A percentile compares a stretch with the other conserved stretches of the same genome.
phyloP scores from a whole-genome alignment of 169 alveolate genomes.

The Eimeria sp. region DNA sequence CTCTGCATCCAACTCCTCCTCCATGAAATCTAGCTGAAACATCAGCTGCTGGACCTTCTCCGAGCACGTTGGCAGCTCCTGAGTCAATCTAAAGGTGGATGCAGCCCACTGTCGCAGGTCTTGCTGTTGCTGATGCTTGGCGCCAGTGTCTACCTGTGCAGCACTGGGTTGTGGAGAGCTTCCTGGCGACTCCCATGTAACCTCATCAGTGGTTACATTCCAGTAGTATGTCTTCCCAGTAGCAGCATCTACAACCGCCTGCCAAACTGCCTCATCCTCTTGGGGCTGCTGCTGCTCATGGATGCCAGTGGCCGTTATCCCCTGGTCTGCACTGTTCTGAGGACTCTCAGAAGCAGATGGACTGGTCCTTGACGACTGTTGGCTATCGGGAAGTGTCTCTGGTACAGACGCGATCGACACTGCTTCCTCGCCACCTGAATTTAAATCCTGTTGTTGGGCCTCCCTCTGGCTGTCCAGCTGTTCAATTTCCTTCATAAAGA shows the following conservation, averaged over 20 bases:
- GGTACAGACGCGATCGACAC: neutral
- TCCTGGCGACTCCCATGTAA: slow-evolving; percentile 61
- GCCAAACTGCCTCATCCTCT: slow-evolving; percentile 32
- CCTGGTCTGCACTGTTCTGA: neutral
- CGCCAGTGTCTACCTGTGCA: neutral
- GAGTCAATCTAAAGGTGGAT: slow-evolving; percentile 26
- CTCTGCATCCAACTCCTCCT: slow-evolving; percentile 62
- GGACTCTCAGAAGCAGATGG: neutral
- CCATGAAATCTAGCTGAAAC: slow-evolving; percentile 58
- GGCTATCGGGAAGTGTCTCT: neutral
- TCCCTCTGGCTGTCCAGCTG: slow-evolving; percentile 65
- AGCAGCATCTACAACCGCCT: slow-evolving; percentile 60
- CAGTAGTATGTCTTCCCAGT: slow-evolving; percentile 66
- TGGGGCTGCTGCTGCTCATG: neutral
- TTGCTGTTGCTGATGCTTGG: neutral
- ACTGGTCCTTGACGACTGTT: neutral
- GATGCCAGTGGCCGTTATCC: neutral
- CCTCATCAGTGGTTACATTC: slow-evolving; percentile 67
- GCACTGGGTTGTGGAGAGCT: neutral
- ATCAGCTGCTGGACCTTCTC: slow-evolving; percentile 77
- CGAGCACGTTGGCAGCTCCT: slow-evolving; percentile 68
- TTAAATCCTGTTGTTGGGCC: slow-evolving; percentile 3
- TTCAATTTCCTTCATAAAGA: slow-evolving; percentile 67
- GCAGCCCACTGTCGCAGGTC: slow-evolving; percentile 74
- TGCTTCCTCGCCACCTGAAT: neutral